Evolutionary conservation across 768 basidiomycete species (phyloP).

Genomic region (Agaricus subrufescens): DNA sequence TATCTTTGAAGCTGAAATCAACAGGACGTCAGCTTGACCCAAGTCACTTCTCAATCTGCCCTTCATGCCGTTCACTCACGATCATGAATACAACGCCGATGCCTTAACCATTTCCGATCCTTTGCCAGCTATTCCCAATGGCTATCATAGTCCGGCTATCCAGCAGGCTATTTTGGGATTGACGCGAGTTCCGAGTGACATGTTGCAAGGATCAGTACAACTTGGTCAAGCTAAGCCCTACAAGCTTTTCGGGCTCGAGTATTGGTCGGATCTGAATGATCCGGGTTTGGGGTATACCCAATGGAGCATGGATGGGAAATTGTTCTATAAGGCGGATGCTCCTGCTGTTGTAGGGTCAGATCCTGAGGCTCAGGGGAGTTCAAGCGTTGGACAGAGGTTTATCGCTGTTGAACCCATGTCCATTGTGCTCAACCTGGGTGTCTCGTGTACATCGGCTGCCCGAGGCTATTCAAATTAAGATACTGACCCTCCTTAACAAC

Average conservation of each 20-base stretch:
- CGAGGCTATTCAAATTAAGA: background rate
- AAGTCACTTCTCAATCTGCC: constrained; percentile 67
- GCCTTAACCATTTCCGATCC: constrained; percentile 30
- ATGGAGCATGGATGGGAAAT: constrained; percentile 63
- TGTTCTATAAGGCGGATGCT: constrained; percentile 50
- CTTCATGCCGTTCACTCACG: constrained; percentile 56
- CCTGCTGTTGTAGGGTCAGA: constrained; percentile 39
- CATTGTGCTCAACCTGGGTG: constrained; percentile 59
- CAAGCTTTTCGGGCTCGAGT: constrained; percentile 59
- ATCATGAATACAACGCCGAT: constrained; percentile 32
- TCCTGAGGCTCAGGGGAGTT: constrained; percentile 25
- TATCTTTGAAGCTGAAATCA: constrained; percentile 70
- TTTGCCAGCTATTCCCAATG: constrained; percentile 29
- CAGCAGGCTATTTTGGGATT: constrained; percentile 54
- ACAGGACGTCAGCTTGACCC: constrained; percentile 43
- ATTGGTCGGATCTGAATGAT: constrained; percentile 56
- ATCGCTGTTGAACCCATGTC: constrained; percentile 56
- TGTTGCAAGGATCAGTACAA: constrained; percentile 42
- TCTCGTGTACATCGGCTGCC: constrained; percentile 39
- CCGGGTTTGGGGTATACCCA: constrained; percentile 59
- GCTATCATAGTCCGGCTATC: constrained; percentile 48
- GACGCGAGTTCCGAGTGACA: constrained; percentile 41
- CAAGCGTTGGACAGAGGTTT: constrained; percentile 54
- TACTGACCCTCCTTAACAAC: no score
- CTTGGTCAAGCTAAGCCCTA: constrained; percentile 29